A percentile compares a stretch with the other conserved stretches of the same genome.
Conservation (phyloP, 768 basidiomycete genomes). For the Grammothele lineata region DNA sequence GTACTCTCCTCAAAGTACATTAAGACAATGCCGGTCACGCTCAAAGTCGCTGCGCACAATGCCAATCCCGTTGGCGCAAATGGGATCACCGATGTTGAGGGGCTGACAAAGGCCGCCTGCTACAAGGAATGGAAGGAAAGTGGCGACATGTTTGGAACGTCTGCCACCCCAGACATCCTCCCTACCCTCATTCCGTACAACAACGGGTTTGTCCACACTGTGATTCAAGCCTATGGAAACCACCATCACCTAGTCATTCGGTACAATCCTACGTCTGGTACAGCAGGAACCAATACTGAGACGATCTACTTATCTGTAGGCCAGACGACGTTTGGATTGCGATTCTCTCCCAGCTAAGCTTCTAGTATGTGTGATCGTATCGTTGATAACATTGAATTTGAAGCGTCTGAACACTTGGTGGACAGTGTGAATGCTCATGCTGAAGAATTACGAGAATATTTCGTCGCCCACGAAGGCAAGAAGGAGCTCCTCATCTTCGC, state of each 20-base stretch:
- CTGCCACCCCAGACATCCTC: neutral
- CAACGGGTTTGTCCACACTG: neutral
- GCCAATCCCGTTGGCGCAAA: neutral
- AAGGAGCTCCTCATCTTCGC: conserved; percentile 27
- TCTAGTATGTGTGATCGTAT: conserved; percentile 17
- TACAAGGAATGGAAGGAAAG: neutral
- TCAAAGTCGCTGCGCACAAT: neutral
- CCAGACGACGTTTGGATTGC: conserved; percentile 50
- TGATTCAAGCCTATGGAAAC: neutral
- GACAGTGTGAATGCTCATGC: conserved; percentile 24
- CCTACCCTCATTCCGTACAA: neutral
- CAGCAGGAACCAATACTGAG: neutral
- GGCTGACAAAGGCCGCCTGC: neutral
- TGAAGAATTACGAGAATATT: conserved; percentile 30
- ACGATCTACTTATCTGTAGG: conserved; percentile 12
- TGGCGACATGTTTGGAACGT: neutral
- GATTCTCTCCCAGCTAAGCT: conserved; percentile 34
- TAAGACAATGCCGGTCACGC: neutral
- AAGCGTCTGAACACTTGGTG: neutral
- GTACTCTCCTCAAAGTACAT: no score
- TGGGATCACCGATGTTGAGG: neutral
- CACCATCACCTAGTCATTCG: neutral
- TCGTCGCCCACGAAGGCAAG: conserved; percentile 33
- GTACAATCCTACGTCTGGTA: neutral
- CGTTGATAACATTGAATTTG: neutral